A percentile compares a stretch with the other conserved stretches of the same genome.
Evolutionary conservation across 2,329 filamentous ascomycete species (phyloP).

Genomic region (Monilinia laxa): DNA sequence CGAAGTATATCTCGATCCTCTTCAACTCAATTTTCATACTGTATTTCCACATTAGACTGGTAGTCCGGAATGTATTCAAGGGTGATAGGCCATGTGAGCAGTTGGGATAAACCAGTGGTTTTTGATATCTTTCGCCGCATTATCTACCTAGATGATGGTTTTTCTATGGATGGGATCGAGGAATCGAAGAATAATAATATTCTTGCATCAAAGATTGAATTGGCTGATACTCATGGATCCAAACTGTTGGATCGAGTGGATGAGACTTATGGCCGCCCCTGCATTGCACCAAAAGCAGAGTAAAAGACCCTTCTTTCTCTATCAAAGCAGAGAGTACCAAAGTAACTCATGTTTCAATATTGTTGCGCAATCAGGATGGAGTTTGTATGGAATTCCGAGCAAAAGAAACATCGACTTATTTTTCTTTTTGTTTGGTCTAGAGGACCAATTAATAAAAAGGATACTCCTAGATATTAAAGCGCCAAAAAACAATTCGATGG

Average conservation of each 20-base stretch:
- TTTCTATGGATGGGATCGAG: neutral
- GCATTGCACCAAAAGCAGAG: neutral
- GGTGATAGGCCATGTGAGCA: neutral
- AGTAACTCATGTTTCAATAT: conserved; percentile 5
- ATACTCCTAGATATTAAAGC: too few relatives aligned
- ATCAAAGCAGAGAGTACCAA: neutral
- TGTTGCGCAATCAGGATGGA: neutral
- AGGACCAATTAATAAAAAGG: neutral
- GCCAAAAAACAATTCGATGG: too few relatives aligned
- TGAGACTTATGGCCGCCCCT: neutral
- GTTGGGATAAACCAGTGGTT: too few relatives aligned
- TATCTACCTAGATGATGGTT: neutral
- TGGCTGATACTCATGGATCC: neutral
- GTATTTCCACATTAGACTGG: too few relatives aligned
- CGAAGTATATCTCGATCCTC: neutral
- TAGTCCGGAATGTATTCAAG: neutral
- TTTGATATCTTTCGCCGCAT: too few relatives aligned
- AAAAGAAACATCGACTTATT: too few relatives aligned
- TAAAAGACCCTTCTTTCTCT: neutral
- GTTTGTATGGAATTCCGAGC: neutral
- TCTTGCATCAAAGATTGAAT: neutral
- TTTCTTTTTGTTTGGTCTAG: too few relatives aligned
- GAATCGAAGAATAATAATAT: neutral
- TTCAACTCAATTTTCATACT: neutral
- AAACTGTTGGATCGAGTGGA: neutral